Base-by-base conservation (phyloP, 352 stramenopile species). In the Globisporangium heterothallicum region DNA sequence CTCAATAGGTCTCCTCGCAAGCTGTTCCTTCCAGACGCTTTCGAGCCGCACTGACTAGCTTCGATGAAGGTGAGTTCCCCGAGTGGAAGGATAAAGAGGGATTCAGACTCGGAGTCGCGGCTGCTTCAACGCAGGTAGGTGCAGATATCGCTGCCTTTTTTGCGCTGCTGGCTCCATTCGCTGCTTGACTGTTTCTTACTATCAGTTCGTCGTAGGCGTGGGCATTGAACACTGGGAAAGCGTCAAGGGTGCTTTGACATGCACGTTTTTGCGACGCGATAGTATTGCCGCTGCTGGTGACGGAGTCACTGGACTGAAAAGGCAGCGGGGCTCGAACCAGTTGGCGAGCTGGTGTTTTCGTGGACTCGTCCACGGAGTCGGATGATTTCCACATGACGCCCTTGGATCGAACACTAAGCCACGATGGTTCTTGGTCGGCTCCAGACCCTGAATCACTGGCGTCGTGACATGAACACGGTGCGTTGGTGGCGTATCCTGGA, bases 361-460 rank as follows among this genome's bases (percentile, higher is more conserved):
- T 36, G 7, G 30, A 4, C 8, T 83, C 74, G 26, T 70, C 65
- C 16, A 7, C 43, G n/a, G 53, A 49, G 6, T 84, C 72, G 3
- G 63, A 66, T 19, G 63, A 66, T 21, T 78, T 73, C 43, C 74
- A 63, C 13, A 84, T 42, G 13, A 77, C 72, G 25, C 56, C 62
- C 62, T 74, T 81, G 9, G 65, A 60, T 32, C 68, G 68, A 21
- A 78, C 63, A 34, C 56, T 51, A 48, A 59, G 61, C 70, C 72
- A 79, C 25, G 70, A 78, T 44, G 66, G 65, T 13, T 85, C 74
- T 4, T 63, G 53, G 8, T 86, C 74, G 21, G 60, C 60, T 16
- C 53, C 44, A 29, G 26, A 9, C 2, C 12, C 19, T 6, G 26
- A 24, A 19, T 25, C 41, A 9, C 26, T 43, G 6, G 41, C 45